These are phyloP conservation scores for Gentiana macrophylla DNA, from an alignment of 257 asterid genomes.

Conservation along the genomic window DNA sequence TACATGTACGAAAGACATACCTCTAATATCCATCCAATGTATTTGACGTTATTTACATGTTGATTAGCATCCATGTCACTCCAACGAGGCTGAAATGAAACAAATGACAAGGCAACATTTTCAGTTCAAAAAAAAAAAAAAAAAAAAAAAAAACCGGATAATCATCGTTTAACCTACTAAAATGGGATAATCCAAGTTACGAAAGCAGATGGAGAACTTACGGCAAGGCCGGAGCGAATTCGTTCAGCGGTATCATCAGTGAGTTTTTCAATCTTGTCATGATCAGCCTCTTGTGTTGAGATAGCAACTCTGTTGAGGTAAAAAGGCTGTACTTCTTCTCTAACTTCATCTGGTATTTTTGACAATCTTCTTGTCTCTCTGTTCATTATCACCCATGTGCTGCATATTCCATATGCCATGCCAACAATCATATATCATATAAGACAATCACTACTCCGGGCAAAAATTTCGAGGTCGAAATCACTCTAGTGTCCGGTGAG, in stretches of 20 bases:
- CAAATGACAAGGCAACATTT: neutral
- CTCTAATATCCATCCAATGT: conserved; percentile 88
- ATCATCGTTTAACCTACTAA: neutral
- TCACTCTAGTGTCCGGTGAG: no score
- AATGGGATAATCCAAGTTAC: neutral
- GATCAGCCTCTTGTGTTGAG: conserved; percentile 31
- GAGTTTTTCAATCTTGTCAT: conserved; percentile 53
- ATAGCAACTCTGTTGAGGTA: conserved; percentile 46
- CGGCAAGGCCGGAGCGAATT: conserved; percentile 58
- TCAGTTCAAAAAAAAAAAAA: neutral
- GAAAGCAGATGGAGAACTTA: conserved; percentile 15
- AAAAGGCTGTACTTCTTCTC: conserved; percentile 56
- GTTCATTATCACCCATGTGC: conserved; percentile 86
- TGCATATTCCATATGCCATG: conserved; percentile 12
- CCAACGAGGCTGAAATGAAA: conserved; percentile 66
- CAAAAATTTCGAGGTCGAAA: neutral
- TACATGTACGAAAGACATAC: conserved; percentile 16
- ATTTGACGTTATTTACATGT: conserved; percentile 83
- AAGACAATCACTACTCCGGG: neutral
- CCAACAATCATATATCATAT: no score
- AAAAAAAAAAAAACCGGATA: neutral
- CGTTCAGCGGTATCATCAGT: conserved; percentile 43
- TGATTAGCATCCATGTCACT: conserved; percentile 92
- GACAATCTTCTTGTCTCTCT: conserved; percentile 79
- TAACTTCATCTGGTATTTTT: conserved; percentile 74